Evolutionary conservation across 306 rosid species (phyloP).

Genomic region (Canavalia ensiformis): DNA sequence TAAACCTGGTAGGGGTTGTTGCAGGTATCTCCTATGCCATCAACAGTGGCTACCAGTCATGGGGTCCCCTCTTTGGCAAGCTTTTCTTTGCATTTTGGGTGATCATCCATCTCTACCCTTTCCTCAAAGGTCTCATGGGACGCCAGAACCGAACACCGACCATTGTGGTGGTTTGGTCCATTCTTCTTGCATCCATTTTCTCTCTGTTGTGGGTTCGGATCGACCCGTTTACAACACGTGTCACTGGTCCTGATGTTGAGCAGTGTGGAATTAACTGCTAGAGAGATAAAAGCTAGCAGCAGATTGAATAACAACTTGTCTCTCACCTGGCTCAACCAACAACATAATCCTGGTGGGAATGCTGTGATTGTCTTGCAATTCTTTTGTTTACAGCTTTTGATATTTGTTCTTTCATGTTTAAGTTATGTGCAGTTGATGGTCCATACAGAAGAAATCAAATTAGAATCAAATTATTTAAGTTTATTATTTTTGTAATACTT

Average conservation of each 20-base stretch:
- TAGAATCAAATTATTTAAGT: conserved; percentile 45
- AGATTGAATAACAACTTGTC: conserved; percentile 15
- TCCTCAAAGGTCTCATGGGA: conserved; percentile 97
- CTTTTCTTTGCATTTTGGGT: conserved; percentile 97
- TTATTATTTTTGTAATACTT: conserved; percentile 48
- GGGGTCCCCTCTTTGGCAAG: conserved; percentile 98
- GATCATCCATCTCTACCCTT: conserved; percentile 89
- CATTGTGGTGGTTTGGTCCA: conserved; percentile 87
- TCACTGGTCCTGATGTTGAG: conserved; percentile 80
- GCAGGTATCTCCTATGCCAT: conserved; percentile 90
- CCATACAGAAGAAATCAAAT: conserved; percentile 46
- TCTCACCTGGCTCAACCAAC: conserved; percentile 41
- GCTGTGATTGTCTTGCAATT: conserved; percentile 44
- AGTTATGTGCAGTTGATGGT: conserved; percentile 57
- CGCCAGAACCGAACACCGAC: conserved; percentile 92
- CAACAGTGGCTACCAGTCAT: conserved; percentile 91
- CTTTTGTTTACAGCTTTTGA: conserved; percentile 25
- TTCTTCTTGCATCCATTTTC: conserved; percentile 90
- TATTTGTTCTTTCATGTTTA: conserved; percentile 39
- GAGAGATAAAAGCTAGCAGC: conserved; percentile 41
- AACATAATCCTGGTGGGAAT: conserved; percentile 35
- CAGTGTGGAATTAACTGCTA: conserved; percentile 94
- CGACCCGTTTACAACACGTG: conserved; percentile 80
- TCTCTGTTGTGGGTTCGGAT: conserved; percentile 85
- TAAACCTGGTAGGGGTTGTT: conserved; percentile 90